phyloP scores from a whole-genome alignment of 305 asterid species.

The Fraxinus xanthoxyloides region DNA sequence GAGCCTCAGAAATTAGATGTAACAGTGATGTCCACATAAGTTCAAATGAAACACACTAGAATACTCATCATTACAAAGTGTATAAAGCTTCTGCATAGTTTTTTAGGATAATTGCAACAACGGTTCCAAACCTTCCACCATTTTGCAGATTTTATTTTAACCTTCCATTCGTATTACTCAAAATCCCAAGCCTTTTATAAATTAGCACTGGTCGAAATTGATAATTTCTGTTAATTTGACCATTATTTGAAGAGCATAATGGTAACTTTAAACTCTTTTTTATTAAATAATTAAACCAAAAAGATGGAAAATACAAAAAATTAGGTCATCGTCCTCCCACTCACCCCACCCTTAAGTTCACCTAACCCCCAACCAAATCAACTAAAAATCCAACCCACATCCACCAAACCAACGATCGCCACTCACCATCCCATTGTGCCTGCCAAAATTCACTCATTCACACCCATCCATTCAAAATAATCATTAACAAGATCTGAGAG shows the following conservation, averaged over 20 bases:
- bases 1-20: no score
- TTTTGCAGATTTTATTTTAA: no score
- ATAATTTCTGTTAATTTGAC: neutral
- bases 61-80: neutral
- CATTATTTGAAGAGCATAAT: neutral
- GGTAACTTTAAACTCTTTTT: neutral
- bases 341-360: neutral
- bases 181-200: neutral
- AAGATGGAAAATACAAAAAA: neutral
- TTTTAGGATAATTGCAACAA: neutral
- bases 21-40: neutral
- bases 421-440: neutral
- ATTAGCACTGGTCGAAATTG: neutral
- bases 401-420: neutral
- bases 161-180: no score
- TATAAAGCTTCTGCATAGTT: neutral
- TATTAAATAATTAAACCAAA: neutral
- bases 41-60: neutral
- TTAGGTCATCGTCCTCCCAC: neutral
- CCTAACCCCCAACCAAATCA: neutral
- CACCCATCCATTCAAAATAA: neutral
- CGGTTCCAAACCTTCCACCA: neutral
- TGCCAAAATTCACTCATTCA: neutral
- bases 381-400: neutral
- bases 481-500: neutral